These are phyloP conservation scores for Agastache rugosa DNA, from an alignment of 257 asterid species.

Conservation along the genomic window DNA sequence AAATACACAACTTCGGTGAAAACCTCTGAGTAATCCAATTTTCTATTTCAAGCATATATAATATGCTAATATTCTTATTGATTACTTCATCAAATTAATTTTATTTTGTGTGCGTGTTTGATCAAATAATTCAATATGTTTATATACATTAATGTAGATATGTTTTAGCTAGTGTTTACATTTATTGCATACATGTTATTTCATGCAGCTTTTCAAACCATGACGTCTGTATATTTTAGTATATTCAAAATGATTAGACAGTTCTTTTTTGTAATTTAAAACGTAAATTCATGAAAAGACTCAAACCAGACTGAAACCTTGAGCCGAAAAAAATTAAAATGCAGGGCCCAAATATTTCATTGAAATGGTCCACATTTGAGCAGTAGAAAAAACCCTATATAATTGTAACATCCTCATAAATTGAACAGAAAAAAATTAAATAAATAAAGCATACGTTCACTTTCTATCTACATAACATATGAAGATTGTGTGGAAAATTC, in stretches of 20 bases:
- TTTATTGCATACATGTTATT: not conserved
- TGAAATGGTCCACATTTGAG: no score
- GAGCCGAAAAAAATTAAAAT: not conserved
- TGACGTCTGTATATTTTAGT: not conserved
- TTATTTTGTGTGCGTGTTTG: no score
- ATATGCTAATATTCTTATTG: not conserved
- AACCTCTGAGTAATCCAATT: not conserved
- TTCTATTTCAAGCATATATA: not conserved
- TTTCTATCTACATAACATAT: no score
- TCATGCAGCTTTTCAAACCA: not conserved
- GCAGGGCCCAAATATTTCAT: not conserved
- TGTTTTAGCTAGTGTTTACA: not conserved
- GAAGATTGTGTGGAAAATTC: no score
- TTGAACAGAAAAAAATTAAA: no score
- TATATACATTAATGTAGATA: no score
- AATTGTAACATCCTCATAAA: no score
- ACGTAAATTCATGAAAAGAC: not conserved
- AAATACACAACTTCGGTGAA: slow-evolving; percentile 7
- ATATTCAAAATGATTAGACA: slow-evolving; percentile 10
- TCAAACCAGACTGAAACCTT: not conserved
- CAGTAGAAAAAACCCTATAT: no score
- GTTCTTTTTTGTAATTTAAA: not conserved
- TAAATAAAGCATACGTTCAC: no score
- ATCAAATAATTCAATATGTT: no score
- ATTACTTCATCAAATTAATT: not conserved